A percentile compares a stretch with the other conserved stretches of the same genome.
phyloP scores from a whole-genome alignment of 306 rosid genomes.

The Heteromeles arbutifolia region DNA sequence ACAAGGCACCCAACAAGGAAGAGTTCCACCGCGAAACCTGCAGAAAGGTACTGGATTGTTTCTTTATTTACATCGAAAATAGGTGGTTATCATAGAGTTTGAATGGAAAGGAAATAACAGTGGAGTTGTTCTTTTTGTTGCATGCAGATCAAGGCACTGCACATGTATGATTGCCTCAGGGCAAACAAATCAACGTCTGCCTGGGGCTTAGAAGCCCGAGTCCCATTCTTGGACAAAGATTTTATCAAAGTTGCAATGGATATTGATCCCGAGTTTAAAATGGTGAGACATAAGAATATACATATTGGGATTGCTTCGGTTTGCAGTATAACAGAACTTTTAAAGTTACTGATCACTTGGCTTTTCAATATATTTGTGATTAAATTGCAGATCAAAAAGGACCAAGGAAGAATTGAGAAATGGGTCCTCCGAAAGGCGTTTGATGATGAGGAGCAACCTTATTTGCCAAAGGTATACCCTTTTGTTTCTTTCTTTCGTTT shows the following conservation, averaged over 20 bases:
- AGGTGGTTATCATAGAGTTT: neutral
- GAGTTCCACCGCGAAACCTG: conserved; percentile 93
- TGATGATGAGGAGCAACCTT: conserved; percentile 83
- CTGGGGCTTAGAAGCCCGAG: conserved; percentile 95
- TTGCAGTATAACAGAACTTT: neutral
- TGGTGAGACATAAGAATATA: conserved; percentile 38
- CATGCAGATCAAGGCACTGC: conserved; percentile 84
- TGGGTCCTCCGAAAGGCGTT: conserved; percentile 86
- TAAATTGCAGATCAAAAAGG: conserved; percentile 54
- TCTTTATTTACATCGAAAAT: neutral
- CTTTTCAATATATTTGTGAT: neutral
- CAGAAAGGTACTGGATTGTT: conserved; percentile 53
- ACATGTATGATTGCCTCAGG: conserved; percentile 78
- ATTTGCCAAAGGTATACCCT: conserved; percentile 75
- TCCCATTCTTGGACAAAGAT: conserved; percentile 85
- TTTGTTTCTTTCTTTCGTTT: neutral
- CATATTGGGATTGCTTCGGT: neutral
- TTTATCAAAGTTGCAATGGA: conserved; percentile 75
- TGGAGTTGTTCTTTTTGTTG: neutral
- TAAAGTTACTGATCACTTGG: neutral
- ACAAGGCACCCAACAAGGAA: conserved; percentile 96
- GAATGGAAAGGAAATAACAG: neutral
- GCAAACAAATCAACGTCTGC: conserved; percentile 93
- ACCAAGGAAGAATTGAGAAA: conserved; percentile 81
- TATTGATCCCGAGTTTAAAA: conserved; percentile 72